phyloP scores from a whole-genome alignment of 2,329 filamentous ascomycete genomes.

The Botrytis sinoallii region DNA sequence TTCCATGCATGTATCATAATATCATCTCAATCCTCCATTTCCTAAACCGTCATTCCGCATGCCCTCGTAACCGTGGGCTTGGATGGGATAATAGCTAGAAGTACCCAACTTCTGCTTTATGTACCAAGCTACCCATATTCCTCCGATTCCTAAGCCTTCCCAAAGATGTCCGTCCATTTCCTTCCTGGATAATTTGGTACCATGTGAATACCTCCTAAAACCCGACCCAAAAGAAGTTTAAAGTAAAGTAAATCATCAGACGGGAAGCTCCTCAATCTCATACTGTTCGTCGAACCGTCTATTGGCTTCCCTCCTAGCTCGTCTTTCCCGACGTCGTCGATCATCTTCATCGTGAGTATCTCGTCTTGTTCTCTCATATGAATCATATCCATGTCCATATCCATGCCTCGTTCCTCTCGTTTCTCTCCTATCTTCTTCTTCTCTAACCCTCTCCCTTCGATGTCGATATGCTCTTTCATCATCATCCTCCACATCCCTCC shows the following conservation, averaged over 20 bases:
- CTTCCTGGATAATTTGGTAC: not conserved
- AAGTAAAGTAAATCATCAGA: not conserved
- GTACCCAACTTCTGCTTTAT: not conserved
- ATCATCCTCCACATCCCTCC: not conserved
- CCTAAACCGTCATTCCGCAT: not conserved
- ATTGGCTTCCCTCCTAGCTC: not conserved
- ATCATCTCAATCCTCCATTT: not conserved
- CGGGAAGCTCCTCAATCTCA: constrained; percentile 1
- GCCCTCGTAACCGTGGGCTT: not conserved
- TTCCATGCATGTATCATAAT: not conserved
- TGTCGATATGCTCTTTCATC: constrained; percentile 1
- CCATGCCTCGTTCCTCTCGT: not conserved
- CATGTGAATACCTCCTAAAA: not conserved
- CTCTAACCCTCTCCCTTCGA: not conserved
- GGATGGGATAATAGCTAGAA: not conserved
- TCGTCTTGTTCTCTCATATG: not conserved
- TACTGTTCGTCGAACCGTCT: constrained; percentile 2
- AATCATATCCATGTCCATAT: not conserved
- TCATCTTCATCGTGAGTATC: not conserved
- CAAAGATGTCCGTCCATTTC: not conserved
- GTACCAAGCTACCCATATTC: not conserved
- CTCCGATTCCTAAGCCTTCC: not conserved
- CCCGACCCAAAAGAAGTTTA: not conserved
- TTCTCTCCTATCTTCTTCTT: not conserved
- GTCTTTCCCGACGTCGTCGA: not conserved